Evolutionary conservation across 495 filamentous ascomycete species (phyloP), one percentile per base, ranked within the genome.

Genomic region (Trichodelitschia bisporula): DNA sequence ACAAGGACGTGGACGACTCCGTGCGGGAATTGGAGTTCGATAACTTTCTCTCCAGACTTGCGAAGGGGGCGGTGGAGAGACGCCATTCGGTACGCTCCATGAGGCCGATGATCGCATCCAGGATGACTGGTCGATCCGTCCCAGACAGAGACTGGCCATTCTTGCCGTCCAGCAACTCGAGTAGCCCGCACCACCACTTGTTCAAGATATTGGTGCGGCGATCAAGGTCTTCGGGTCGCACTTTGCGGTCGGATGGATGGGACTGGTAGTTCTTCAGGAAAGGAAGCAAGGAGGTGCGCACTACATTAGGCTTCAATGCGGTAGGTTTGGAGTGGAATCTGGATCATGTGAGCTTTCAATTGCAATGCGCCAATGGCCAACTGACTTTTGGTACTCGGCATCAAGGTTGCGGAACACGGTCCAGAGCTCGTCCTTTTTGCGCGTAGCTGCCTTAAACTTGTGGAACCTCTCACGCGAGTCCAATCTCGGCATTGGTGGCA

Each of bases 71-170:
- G 19, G 68, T 66, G 4, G 77, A 58, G 15, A 72, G 53, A 26
- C 77, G 65, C 86, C 86, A 97, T 58, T 97, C 86, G 0, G 77
- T 73, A 25, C 86, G 67, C 44, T 69, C 76, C 83, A 97, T 91
- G 35, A 97, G 70, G 16, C 69, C 71, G 21, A 71, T 61, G 25
- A 79, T 61, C 12, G 72, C 76, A 42, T 93, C 86, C 15, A 93
- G 59, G 28, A 90, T 67, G 0, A 68, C 64, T 1, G 83, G 83
- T 30, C 84, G 57, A 52, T 91, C 70, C 26, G 74, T 71, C 13
- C 71, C 69, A 28, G 77, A 65, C 23, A 89, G 65, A 4, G 66
- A 66, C 40, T 72, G 62, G 36, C 71, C 69, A 39, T 75, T 57
- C 37, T 61, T 67, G 39, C 71, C 72, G 42, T 82, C 70, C 26